These are phyloP conservation scores for Pulveroboletus frians DNA, from an alignment of 768 basidiomycete species.

Conservation along the genomic window DNA sequence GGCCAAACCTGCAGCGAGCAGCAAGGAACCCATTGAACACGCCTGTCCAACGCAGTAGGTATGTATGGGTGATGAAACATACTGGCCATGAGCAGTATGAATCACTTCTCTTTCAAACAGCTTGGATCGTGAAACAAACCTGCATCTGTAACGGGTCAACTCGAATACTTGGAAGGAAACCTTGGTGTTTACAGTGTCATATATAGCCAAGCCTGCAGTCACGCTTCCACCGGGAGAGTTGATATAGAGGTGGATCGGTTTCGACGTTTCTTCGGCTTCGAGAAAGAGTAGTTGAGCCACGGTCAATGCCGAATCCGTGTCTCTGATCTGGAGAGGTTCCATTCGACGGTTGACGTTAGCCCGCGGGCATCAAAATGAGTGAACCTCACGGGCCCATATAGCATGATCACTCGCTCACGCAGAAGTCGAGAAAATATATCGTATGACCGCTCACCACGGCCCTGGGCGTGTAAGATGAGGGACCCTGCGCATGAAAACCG, in stretches of 20 bases:
- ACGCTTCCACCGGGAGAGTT: slow-evolving; percentile 97
- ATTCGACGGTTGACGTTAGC: slow-evolving; percentile 11
- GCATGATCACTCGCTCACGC: slow-evolving; percentile 91
- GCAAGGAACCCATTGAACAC: slow-evolving; percentile 91
- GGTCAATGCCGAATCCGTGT: slow-evolving; percentile 80
- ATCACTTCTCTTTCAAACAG: slow-evolving; percentile 13
- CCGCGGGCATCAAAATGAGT: slow-evolving; percentile 5
- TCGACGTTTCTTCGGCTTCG: slow-evolving; percentile 91
- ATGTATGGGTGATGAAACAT: slow-evolving; percentile 91
- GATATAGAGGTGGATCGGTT: slow-evolving; percentile 95
- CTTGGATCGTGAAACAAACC: slow-evolving; percentile 36
- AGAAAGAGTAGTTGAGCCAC: slow-evolving; percentile 93
- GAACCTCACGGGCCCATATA: slow-evolving; percentile 78
- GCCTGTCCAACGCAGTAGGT: slow-evolving; percentile 96
- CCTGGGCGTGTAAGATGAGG: slow-evolving; percentile 39
- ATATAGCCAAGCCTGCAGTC: slow-evolving; percentile 93
- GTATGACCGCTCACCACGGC: slow-evolving; percentile 84
- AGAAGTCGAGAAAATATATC: slow-evolving; percentile 95
- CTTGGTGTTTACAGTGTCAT: slow-evolving; percentile 74
- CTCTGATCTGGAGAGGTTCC: slow-evolving; percentile 60
- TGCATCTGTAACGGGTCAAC: slow-evolving; percentile 53
- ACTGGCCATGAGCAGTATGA: slow-evolving; percentile 43
- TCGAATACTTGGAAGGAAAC: slow-evolving; percentile 5
- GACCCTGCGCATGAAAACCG: slow-evolving; percentile 4
- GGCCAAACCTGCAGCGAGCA: slow-evolving; percentile 71